Evolutionary conservation across 2,329 filamentous ascomycete genomes (phyloP).

Genomic region (Passalora sequoiae): DNA sequence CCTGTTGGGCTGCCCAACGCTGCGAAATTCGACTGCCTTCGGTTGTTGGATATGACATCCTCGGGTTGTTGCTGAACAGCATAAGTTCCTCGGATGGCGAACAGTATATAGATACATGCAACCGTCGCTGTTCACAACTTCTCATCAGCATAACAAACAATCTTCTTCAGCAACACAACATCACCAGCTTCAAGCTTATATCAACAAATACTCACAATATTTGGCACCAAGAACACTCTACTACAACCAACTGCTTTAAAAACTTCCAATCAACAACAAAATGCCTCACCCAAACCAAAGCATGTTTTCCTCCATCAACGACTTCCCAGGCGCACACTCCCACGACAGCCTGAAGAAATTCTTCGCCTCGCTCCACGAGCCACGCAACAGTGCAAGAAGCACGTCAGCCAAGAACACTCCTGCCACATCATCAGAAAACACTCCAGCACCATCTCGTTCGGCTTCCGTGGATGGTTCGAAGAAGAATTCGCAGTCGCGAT

Average conservation of each 20-base stretch:
- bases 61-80: not conserved
- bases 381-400: slow-evolving; percentile 1
- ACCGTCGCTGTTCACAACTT: not conserved
- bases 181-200: not conserved
- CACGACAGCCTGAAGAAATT: not conserved
- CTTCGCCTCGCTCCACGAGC: not conserved
- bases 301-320: slow-evolving; percentile 1
- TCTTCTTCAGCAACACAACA: not conserved
- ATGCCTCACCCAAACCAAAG: not conserved
- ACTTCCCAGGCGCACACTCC: not conserved
- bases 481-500: not conserved
- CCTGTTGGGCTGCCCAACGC: slow-evolving; percentile 1
- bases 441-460: not conserved
- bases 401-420: not conserved
- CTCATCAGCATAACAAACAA: not conserved
- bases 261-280: not conserved
- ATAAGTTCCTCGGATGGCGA: not conserved
- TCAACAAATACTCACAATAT: not conserved
- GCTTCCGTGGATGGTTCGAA: not conserved
- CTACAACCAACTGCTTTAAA: not conserved
- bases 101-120: not conserved
- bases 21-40: slow-evolving; percentile 2
- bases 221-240: too few relatives aligned
- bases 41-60: not conserved
- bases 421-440: not conserved